Evolutionary conservation across 2,329 filamentous ascomycete species (phyloP).

Genomic region (Byssochlamys sp.): DNA sequence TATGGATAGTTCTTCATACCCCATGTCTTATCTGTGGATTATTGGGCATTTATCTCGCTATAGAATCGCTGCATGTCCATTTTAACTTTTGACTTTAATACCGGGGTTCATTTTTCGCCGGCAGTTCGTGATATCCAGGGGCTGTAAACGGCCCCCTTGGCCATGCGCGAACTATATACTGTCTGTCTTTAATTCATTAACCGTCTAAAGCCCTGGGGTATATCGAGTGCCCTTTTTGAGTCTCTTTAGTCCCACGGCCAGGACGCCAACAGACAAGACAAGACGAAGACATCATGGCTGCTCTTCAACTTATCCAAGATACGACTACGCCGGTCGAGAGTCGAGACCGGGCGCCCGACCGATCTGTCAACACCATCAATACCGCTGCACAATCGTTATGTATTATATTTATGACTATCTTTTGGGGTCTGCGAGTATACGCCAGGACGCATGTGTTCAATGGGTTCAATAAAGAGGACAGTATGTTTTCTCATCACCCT

Average conservation of each 20-base stretch:
- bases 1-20: neutral
- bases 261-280: neutral
- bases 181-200: neutral
- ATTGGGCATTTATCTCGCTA: neutral
- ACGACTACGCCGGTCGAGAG: neutral
- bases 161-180: neutral
- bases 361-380: constrained; percentile 18
- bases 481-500: constrained; percentile 9
- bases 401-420: constrained; percentile 16
- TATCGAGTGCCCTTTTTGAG: neutral
- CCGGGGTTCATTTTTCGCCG: neutral
- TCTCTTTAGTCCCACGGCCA: neutral
- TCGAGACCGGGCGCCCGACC: constrained; percentile 6
- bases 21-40: neutral
- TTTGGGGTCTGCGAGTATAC: constrained; percentile 16
- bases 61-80: neutral
- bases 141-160: neutral
- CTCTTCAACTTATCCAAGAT: neutral
- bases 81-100: neutral
- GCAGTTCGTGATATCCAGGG: neutral
- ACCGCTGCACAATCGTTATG: constrained; percentile 18
- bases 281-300: neutral
- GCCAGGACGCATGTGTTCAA: constrained; percentile 14
- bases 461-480: constrained; percentile 17
- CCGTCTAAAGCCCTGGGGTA: no score